Base-by-base conservation (phyloP, 2,329 filamentous ascomycete genomes). In the Aureobasidium sp. region DNA sequence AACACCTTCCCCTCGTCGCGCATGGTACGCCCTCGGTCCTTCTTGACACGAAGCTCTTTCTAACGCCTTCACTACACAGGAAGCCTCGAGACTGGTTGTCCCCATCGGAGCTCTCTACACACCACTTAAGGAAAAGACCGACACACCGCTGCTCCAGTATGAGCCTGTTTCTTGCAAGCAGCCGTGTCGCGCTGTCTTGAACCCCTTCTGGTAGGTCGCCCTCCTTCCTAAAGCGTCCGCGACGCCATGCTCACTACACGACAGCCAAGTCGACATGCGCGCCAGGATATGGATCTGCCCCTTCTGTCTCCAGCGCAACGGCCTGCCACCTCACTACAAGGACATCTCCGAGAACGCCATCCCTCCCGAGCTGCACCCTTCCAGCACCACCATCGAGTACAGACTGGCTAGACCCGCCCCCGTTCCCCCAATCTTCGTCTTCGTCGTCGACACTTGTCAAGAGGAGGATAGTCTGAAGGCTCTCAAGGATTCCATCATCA, bases 1-100 rank as follows among this genome's bases (percentile, higher is more conserved):
- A 99, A 99, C 75, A 95, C 95, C 65, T 96, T 99, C 72, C 94
- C 94, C 55, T 97, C 92, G 80, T 93, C 93, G 72, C 91, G 94
- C 75, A 97, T 99, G 91, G 65, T 61, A 62, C 39, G 47, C 22
- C 34, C 12, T 20, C 12, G 27, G 14, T 20, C 36, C 20, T 1
- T 45, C 20, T 6, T 37, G 56, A 48, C 57, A 62, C 58, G 62
- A 17, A 27, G 36, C 49, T 37, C 60, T 39, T n/a, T 47, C 57
- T 58, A 45, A 48, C 63, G 63, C 36, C 61, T 34, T 6, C 15
- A 3, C 56, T 36, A n/a, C 68, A 67, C 70, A 95, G 90, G 92
- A 97, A 87, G 92, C 92, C 62, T 96, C 91, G 64, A 86, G 92
- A 65, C 86, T 97, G 60, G 92, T 97, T 66, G 94, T 97, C 39